Evolutionary conservation across 2,329 filamentous ascomycete genomes (phyloP).

Genomic region (Fulvia fulva): DNA sequence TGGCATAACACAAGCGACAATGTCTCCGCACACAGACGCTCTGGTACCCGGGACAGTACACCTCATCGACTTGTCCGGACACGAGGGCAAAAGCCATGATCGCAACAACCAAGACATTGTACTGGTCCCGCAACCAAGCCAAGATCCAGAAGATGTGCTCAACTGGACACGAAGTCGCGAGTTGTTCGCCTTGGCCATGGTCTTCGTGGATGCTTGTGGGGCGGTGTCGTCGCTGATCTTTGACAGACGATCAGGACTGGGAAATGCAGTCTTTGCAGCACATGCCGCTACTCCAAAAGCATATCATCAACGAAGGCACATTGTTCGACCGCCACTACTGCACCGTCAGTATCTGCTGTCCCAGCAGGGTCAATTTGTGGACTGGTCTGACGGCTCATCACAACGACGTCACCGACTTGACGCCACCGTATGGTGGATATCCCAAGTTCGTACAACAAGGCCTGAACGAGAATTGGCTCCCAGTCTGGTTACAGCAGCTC

Average conservation of each 20-base stretch:
- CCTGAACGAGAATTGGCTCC: conserved; percentile 63
- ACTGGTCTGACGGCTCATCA: conserved; percentile 65
- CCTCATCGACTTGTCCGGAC: conserved; percentile 13
- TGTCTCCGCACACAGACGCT: neutral
- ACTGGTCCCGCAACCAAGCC: conserved; percentile 22
- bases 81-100: conserved; percentile 3
- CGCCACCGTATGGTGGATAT: conserved; percentile 58
- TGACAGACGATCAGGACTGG: conserved; percentile 65
- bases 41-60: conserved; percentile 21
- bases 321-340: conserved; percentile 61
- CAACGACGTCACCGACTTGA: conserved; percentile 61
- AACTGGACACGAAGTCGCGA: conserved; percentile 23
- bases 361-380: conserved; percentile 60
- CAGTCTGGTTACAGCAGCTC: conserved; percentile 63
- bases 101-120: conserved; percentile 11
- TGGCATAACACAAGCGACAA: neutral
- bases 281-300: conserved; percentile 58
- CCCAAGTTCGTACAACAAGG: conserved; percentile 63
- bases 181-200: conserved; percentile 37
- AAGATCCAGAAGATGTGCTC: conserved; percentile 24
- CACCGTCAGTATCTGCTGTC: conserved; percentile 63
- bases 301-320: conserved; percentile 36
- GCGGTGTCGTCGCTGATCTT: no score
- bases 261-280: conserved; percentile 58
- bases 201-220: no score